Evolutionary conservation across 495 filamentous ascomycete species (phyloP).

Genomic region (Schizothecium vesticola): DNA sequence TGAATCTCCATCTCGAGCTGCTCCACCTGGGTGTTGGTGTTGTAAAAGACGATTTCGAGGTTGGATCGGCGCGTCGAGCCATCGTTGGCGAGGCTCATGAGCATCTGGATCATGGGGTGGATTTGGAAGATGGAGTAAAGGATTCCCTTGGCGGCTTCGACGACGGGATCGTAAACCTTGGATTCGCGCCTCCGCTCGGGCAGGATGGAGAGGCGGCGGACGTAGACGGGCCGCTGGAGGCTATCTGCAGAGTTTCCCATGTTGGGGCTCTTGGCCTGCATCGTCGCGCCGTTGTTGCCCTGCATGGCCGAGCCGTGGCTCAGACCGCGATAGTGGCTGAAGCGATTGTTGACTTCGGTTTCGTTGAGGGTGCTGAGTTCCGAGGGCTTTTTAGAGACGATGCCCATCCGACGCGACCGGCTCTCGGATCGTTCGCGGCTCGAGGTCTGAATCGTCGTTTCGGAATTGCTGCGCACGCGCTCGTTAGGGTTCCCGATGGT

Average conservation of each 20-base stretch:
- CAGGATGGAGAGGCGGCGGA: slow-evolving; percentile 74
- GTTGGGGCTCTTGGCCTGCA: slow-evolving; percentile 41
- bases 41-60: slow-evolving; percentile 73
- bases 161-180: slow-evolving; percentile 53
- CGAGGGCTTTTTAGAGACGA: slow-evolving; percentile 67
- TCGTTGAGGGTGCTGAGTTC: slow-evolving; percentile 76
- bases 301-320: slow-evolving; percentile 75
- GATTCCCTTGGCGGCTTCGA: slow-evolving; percentile 81
- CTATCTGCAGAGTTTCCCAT: slow-evolving; percentile 54
- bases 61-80: slow-evolving; percentile 62
- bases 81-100: slow-evolving; percentile 66
- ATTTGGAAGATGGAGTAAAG: slow-evolving; percentile 79
- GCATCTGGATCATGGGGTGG: slow-evolving; percentile 65
- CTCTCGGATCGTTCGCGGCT: slow-evolving; percentile 47
- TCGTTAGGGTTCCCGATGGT: slow-evolving; percentile 67
- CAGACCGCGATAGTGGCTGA: slow-evolving; percentile 75
- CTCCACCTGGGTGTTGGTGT: slow-evolving; percentile 68
- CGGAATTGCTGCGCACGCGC: slow-evolving; percentile 82
- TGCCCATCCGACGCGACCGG: slow-evolving; percentile 70
- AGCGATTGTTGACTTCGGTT: slow-evolving; percentile 58
- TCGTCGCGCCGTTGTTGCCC: slow-evolving; percentile 31
- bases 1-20: slow-evolving; percentile 69
- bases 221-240: slow-evolving; percentile 53
- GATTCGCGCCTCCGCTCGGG: slow-evolving; percentile 71
- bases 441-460: slow-evolving; percentile 58